Evolutionary conservation across 805 yeast species (phyloP).

Genomic region (Wickerhamiella azyma): DNA sequence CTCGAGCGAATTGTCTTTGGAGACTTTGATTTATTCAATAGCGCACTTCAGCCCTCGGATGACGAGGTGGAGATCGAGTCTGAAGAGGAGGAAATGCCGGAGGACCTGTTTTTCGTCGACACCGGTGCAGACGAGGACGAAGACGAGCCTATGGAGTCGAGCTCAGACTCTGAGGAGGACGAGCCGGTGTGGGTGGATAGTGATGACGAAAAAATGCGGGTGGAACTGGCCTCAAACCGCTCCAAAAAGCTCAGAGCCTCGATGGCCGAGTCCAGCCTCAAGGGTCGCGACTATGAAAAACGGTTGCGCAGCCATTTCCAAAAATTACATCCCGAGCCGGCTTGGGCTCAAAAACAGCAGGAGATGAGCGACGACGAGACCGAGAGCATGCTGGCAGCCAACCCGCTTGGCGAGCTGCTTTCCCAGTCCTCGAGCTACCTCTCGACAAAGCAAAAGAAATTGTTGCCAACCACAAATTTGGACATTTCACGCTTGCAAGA

Average conservation of each 20-base stretch:
- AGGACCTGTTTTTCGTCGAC: constrained; percentile 41
- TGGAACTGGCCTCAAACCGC: constrained; percentile 50
- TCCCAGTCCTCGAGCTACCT: constrained; percentile 20
- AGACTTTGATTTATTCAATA: constrained; percentile 61
- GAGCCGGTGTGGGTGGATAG: constrained; percentile 58
- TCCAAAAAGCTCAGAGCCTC: constrained; percentile 57
- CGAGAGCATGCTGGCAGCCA: constrained; percentile 19
- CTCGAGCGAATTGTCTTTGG: constrained; percentile 85
- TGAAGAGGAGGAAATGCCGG: constrained; percentile 21
- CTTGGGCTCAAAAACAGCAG: constrained; percentile 42
- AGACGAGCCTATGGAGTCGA: constrained; percentile 27
- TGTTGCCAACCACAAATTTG: constrained; percentile 55
- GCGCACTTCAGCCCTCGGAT: constrained; percentile 47
- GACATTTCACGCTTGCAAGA: constrained; percentile 77
- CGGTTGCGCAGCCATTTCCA: constrained; percentile 61
- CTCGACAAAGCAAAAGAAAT: constrained; percentile 28
- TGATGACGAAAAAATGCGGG: constrained; percentile 64
- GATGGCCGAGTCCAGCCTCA: constrained; percentile 38
- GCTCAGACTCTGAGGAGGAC: constrained; percentile 19
- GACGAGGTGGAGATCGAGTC: constrained; percentile 33
- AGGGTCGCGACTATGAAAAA: constrained; percentile 46
- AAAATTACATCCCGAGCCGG: constrained; percentile 67
- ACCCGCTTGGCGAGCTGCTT: constrained; percentile 25
- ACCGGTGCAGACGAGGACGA: constrained; percentile 30
- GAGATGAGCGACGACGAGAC: constrained; percentile 11